Conservation (phyloP, 2,329 filamentous ascomycete genomes). For the Fusarium pseudonygamai region DNA sequence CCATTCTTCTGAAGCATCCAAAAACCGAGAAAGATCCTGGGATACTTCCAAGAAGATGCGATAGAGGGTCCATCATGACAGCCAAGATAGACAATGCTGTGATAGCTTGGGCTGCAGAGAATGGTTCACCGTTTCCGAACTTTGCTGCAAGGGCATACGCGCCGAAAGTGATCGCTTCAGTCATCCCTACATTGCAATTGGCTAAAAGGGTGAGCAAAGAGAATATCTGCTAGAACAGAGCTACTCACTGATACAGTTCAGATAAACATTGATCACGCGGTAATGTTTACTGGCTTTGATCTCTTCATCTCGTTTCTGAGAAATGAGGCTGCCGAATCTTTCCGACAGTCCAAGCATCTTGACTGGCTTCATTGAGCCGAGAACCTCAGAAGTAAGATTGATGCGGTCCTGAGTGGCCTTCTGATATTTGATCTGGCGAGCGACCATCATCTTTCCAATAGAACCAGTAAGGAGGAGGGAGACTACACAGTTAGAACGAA, state of each 20-base stretch:
- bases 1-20: conserved; percentile 46
- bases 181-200: conserved; percentile 42
- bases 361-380: conserved; percentile 47
- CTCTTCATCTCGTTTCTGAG: conserved; percentile 41
- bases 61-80: conserved; percentile 44
- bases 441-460: conserved; percentile 41
- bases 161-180: conserved; percentile 45
- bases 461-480: conserved; percentile 34
- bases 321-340: conserved; percentile 38
- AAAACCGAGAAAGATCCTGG: conserved; percentile 40
- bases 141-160: conserved; percentile 45
- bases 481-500: conserved; percentile 16
- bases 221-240: not conserved
- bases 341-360: conserved; percentile 49
- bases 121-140: conserved; percentile 35
- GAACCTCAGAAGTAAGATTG: conserved; percentile 46
- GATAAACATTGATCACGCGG: conserved; percentile 40
- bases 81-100: conserved; percentile 45
- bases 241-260: conserved; percentile 43
- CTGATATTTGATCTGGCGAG: conserved; percentile 45
- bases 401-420: conserved; percentile 48
- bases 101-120: conserved; percentile 45
- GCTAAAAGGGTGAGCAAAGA: conserved; percentile 14
- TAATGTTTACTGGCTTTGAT: conserved; percentile 40
- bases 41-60: conserved; percentile 39